Conservation (phyloP, 106 monocot species). For the Xerophyta viscosa region DNA sequence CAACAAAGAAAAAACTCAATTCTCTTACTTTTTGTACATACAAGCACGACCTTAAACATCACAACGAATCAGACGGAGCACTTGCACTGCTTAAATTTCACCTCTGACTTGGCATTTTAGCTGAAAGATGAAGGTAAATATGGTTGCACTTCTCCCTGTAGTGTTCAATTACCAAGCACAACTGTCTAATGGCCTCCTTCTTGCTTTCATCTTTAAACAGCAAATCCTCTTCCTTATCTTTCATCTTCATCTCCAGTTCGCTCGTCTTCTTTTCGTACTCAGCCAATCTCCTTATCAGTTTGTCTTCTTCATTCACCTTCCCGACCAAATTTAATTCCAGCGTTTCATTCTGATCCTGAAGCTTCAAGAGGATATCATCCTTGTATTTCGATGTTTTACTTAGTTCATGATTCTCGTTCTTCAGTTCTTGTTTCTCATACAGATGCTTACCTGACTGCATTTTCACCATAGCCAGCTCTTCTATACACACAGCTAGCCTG, state of each 20-base stretch:
- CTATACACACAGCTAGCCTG: conserved; percentile 19
- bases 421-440: conserved; percentile 24
- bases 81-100: conserved; percentile 14
- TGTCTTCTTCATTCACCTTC: conserved; percentile 23
- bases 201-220: conserved; percentile 46
- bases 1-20: too few species aligned
- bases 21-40: too few species aligned
- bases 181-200: conserved; percentile 68
- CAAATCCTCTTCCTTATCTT: conserved; percentile 24
- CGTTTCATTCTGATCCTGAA: conserved; percentile 23
- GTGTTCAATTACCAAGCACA: conserved; percentile 67
- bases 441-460: conserved; percentile 5
- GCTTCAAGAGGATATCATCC: conserved; percentile 22
- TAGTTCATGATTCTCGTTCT: conserved; percentile 26
- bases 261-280: conserved; percentile 19
- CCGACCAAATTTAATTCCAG: conserved; percentile 15
- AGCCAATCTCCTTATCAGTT: not conserved
- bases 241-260: conserved; percentile 25
- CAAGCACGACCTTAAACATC: too few species aligned
- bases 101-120: conserved; percentile 21
- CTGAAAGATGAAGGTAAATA: conserved; percentile 23
- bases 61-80: conserved; percentile 6
- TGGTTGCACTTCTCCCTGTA: conserved; percentile 53
- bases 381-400: conserved; percentile 22
- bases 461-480: conserved; percentile 28